These are phyloP conservation scores for Neurospora africana DNA, from an alignment of 495 filamentous ascomycete genomes.

Conservation along the genomic window DNA sequence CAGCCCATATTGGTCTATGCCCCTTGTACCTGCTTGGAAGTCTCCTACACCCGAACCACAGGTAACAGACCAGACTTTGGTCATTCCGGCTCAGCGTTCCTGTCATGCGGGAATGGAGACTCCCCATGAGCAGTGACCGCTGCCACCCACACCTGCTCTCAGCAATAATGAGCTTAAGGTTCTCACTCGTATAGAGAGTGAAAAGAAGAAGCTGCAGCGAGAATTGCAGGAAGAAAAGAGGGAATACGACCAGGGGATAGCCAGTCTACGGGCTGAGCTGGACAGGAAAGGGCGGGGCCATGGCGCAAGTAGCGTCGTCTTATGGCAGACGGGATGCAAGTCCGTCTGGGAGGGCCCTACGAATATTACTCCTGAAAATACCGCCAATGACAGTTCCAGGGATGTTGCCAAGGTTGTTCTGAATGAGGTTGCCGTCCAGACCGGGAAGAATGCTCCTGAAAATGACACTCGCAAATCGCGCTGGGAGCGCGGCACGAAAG, in stretches of 20 bases:
- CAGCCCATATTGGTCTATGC: not conserved
- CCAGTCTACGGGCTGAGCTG: not conserved
- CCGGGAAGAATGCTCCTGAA: not conserved
- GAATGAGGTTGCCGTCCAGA: too few relatives aligned
- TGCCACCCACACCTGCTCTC: not conserved
- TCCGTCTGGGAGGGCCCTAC: not conserved
- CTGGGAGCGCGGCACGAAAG: not conserved
- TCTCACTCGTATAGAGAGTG: not conserved
- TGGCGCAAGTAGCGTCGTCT: not conserved
- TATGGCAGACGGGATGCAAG: not conserved
- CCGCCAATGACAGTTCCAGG: too few relatives aligned
- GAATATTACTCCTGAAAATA: not conserved
- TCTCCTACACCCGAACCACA: not conserved
- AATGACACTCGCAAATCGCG: not conserved
- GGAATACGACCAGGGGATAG: not conserved
- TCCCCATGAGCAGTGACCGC: not conserved
- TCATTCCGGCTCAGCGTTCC: not conserved
- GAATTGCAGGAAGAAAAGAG: not conserved
- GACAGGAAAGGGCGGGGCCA: not conserved
- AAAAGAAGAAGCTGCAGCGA: not conserved
- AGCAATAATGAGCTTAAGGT: not conserved
- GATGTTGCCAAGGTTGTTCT: too few relatives aligned
- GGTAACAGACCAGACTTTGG: not conserved
- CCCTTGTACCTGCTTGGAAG: not conserved
- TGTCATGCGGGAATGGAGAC: not conserved